phyloP scores from a whole-genome alignment of 2,329 filamentous ascomycete genomes.

The Venturia oleaginea region DNA sequence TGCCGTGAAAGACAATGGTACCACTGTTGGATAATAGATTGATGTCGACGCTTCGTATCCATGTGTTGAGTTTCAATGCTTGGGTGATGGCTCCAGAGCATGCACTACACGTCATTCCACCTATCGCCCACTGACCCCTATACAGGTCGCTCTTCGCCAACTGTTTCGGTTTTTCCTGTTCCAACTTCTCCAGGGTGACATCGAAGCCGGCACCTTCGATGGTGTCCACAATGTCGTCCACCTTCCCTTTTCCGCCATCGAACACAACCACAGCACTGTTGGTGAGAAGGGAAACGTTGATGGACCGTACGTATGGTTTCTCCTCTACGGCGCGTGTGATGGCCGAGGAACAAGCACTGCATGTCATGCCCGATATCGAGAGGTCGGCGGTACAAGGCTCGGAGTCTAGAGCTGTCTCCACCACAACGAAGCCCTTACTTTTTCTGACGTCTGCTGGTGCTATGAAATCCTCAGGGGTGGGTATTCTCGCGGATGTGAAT shows the following conservation, averaged over 20 bases:
- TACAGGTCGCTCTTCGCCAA: constrained; percentile 13
- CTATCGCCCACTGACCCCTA: constrained; percentile 41
- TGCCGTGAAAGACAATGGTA: constrained; percentile 39
- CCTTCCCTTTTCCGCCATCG: constrained; percentile 16
- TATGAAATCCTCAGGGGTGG: neutral
- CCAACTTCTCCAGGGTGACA: constrained; percentile 16
- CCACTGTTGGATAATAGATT: constrained; percentile 44
- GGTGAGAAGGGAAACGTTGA: constrained; percentile 19
- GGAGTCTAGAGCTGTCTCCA: neutral
- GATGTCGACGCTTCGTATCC: constrained; percentile 39
- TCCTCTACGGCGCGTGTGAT: constrained; percentile 18
- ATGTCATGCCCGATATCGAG: constrained; percentile 19
- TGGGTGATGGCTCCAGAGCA: constrained; percentile 43
- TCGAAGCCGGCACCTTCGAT: constrained; percentile 22
- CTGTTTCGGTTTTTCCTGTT: constrained; percentile 10
- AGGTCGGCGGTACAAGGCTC: constrained; percentile 3
- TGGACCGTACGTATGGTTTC: constrained; percentile 17
- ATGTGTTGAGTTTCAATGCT: constrained; percentile 37
- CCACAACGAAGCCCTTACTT: constrained; percentile 2
- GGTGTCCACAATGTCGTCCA: constrained; percentile 15
- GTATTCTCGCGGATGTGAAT: neutral
- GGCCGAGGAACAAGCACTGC: constrained; percentile 21
- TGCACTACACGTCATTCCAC: constrained; percentile 50
- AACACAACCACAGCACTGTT: constrained; percentile 19
- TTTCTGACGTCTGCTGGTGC: neutral